Base-by-base conservation (phyloP, 805 yeast genomes). In the Candida manassasensis region DNA sequence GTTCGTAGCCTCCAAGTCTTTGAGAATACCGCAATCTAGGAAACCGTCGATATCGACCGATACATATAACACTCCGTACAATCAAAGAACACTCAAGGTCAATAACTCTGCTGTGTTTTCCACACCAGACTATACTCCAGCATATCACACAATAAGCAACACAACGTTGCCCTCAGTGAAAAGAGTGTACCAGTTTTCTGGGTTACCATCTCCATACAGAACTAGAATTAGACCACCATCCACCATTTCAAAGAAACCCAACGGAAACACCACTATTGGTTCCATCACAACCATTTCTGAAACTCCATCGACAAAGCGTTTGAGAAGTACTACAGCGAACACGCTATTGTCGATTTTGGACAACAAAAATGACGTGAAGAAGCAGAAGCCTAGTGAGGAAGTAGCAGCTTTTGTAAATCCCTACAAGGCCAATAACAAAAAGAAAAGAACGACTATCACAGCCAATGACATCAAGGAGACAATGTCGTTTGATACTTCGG, bases 141-240 rank as follows among this genome's bases (percentile, higher is more conserved):
- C 48, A 2, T 63, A 62, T 37, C 69, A 63, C 36, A 52, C 62
- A 5, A 46, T 61, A 15, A 30, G 32, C 10, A 46, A 51, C 32
- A 50, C 50, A 36, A 50, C 46, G 19, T 43, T 52, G 21, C 59
- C 64, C 6, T 56, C 72, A 4, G 54, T 63, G 6, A 66, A 62
- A 43, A 43, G 73, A 40, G 72, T 67, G 8, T 66, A 66, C 44
- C 71, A 64, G 35, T 67, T 67, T 37, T 61, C 70, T 1, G 73
- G 72, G 1, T 47, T 67, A 21, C 72, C 72, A 4, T 63, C 71
- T 3, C 71, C 72, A 2, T 67, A 65, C 44, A 47, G 60, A 40
- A 66, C 71, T 2, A 55, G 67, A 40, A 66, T 57, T 40, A 55
- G 49, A 40, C 59, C 63, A 17, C 71, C 62, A 2, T 48, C 52